phyloP scores from a whole-genome alignment of 2,329 filamentous ascomycete genomes.

The Sclerotinia nivalis region DNA sequence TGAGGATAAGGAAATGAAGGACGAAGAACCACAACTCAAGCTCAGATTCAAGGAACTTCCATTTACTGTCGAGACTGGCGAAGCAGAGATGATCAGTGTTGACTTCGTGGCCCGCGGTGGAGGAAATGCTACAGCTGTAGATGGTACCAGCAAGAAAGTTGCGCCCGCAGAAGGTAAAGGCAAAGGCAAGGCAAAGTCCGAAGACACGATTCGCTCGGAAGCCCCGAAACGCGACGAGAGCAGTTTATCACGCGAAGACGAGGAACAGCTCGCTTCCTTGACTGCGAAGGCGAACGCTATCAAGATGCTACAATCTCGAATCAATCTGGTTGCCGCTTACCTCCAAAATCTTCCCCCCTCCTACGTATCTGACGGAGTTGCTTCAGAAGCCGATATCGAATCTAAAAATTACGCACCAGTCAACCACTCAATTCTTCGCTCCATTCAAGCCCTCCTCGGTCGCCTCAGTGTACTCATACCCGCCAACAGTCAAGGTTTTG shows the following conservation, averaged over 20 bases:
- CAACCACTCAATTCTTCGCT: slow-evolving; percentile 75
- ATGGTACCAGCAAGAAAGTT: slow-evolving; percentile 37
- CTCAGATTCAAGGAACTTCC: slow-evolving; percentile 80
- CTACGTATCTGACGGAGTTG: slow-evolving; percentile 53
- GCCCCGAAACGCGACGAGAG: slow-evolving; percentile 47
- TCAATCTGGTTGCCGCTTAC: slow-evolving; percentile 73
- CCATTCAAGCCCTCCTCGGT: slow-evolving; percentile 81
- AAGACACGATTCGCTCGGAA: background rate
- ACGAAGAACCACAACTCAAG: slow-evolving; percentile 55
- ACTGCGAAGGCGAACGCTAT: slow-evolving; percentile 90
- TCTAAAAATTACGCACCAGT: slow-evolving; percentile 36
- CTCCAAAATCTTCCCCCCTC: slow-evolving; percentile 70
- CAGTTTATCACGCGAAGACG: slow-evolving; percentile 60
- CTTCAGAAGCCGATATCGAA: slow-evolving; percentile 38
- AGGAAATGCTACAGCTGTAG: slow-evolving; percentile 71
- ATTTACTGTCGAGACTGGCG: slow-evolving; percentile 88
- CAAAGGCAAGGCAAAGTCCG: slow-evolving; percentile 42
- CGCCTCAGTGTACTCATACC: slow-evolving; percentile 82
- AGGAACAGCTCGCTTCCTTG: slow-evolving; percentile 64
- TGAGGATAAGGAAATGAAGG: slow-evolving; percentile 73
- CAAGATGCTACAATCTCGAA: slow-evolving; percentile 82
- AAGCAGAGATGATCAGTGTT: slow-evolving; percentile 97
- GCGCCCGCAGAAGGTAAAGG: slow-evolving; percentile 37
- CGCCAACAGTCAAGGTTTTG: slow-evolving; percentile 62
- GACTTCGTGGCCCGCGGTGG: slow-evolving; percentile 87